Percentiles rank a stretch among this genome's conserved stretches.
Evolutionary conservation across 2,329 filamentous ascomycete species (phyloP).

Genomic region (Diaporthe velutina): DNA sequence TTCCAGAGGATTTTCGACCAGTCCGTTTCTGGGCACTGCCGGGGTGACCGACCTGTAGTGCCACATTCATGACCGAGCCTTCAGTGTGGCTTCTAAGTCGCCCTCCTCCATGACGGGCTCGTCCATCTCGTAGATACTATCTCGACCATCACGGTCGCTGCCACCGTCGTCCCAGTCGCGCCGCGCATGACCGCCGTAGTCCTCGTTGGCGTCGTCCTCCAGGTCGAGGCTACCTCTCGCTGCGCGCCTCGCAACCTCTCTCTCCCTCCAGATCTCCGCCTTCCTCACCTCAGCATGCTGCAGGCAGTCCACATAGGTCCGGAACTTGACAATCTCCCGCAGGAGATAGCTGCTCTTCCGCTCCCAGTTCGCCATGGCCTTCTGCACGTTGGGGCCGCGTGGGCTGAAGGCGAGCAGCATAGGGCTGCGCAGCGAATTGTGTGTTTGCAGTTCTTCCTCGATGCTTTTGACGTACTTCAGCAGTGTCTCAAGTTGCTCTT

Average conservation of each 20-base stretch:
- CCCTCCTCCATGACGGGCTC: constrained; percentile 23
- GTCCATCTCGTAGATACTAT: constrained; percentile 17
- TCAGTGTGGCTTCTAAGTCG: constrained; percentile 29
- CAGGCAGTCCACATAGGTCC: constrained; percentile 92
- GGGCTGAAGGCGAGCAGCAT: constrained; percentile 93
- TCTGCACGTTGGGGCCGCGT: constrained; percentile 81
- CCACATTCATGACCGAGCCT: constrained; percentile 1
- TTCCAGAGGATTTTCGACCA: neutral
- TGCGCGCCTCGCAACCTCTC: constrained; percentile 64
- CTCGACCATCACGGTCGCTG: neutral
- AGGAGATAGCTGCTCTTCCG: constrained; percentile 92
- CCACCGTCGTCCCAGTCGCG: constrained; percentile 16
- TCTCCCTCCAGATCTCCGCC: constrained; percentile 76
- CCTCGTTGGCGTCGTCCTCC: constrained; percentile 48
- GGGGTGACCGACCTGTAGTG: neutral
- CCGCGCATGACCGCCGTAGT: neutral
- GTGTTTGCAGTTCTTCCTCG: constrained; percentile 85
- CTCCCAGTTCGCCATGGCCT: constrained; percentile 97
- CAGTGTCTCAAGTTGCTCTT: constrained; percentile 83
- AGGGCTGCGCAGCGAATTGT: constrained; percentile 88
- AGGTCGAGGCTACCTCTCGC: constrained; percentile 61
- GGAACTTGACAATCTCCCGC: constrained; percentile 95
- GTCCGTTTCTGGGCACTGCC: neutral
- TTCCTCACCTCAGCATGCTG: constrained; percentile 78
- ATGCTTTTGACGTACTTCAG: constrained; percentile 85